These are phyloP conservation scores for Pleoardoris graminearum DNA, from an alignment of 2,329 filamentous ascomycete genomes.

Conservation along the genomic window DNA sequence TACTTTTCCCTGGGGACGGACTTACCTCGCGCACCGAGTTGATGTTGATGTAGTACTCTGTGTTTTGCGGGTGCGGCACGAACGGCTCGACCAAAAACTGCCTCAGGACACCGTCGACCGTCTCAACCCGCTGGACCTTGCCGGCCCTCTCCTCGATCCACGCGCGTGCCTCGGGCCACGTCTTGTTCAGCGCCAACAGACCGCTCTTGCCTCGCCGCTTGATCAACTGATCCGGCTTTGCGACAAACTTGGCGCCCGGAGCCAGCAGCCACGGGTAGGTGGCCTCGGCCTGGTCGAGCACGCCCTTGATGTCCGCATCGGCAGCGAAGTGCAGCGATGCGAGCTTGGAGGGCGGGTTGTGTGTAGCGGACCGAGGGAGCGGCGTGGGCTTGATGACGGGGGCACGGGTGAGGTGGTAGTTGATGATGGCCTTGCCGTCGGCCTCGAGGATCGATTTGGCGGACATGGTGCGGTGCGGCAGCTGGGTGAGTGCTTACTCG, in stretches of 20 bases:
- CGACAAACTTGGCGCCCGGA: conserved; percentile 86
- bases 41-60: conserved; percentile 99
- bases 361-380: conserved; percentile 78
- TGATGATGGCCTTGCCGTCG: conserved; percentile 99
- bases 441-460: conserved; percentile 98
- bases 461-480: conserved; percentile 63
- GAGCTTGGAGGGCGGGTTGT: conserved; percentile 90
- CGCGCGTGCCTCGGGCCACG: conserved; percentile 88
- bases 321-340: conserved; percentile 92
- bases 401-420: conserved; percentile 99
- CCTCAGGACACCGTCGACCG: conserved; percentile 81
- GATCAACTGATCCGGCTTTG: conserved; percentile 99
- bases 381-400: conserved; percentile 97
- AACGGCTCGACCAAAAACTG: conserved; percentile 99
- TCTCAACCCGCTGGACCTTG: conserved; percentile 92
- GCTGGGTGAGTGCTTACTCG: conserved; percentile 28
- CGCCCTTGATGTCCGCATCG: conserved; percentile 76
- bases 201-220: conserved; percentile 99
- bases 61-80: conserved; percentile 90
- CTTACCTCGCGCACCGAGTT: conserved; percentile 99
- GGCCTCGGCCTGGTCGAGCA: conserved; percentile 93
- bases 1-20: too few relatives aligned
- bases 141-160: conserved; percentile 93
- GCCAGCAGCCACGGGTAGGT: conserved; percentile 95
- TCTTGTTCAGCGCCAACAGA: conserved; percentile 94